Conservation (phyloP, 2,329 filamentous ascomycete genomes). For the Fusarium citri region DNA sequence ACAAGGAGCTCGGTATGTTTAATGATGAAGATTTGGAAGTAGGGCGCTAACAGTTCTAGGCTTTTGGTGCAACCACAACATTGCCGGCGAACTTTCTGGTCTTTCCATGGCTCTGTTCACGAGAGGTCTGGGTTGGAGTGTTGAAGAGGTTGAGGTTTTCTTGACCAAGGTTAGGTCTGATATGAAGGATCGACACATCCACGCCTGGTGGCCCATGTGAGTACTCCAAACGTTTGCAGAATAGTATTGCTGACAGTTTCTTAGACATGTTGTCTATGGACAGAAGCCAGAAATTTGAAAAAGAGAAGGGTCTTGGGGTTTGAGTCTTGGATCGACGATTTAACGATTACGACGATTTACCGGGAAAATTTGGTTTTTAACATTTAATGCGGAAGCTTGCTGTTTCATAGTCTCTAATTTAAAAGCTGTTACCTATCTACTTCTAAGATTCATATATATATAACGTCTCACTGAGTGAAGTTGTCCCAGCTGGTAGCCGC, state of each 20-base stretch:
- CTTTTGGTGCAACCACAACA: conserved; percentile 50
- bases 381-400: neutral
- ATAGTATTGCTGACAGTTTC: accelerated
- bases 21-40: accelerated
- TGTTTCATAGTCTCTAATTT: neutral
- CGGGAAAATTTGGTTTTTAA: too few species aligned
- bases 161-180: conserved; percentile 50
- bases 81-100: conserved; percentile 50
- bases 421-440: neutral
- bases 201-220: conserved; percentile 56
- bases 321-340: neutral
- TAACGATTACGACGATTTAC: neutral
- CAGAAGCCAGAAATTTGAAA: conserved; percentile 34
- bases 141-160: conserved; percentile 50
- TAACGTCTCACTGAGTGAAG: neutral
- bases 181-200: conserved; percentile 51
- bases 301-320: neutral
- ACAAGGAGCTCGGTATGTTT: conserved; percentile 61
- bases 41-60: conserved; percentile 47
- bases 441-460: neutral
- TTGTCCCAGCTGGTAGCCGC: neutral
- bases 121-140: conserved; percentile 51
- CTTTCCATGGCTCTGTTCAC: conserved; percentile 56
- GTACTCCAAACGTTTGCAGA: neutral
- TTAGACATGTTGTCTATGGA: conserved; percentile 43